A percentile compares a stretch with the other conserved stretches of the same genome.
These are phyloP conservation scores for Acanthamoeba lenticulata DNA, from an alignment of 208 protist genomes.

Conservation along the genomic window DNA sequence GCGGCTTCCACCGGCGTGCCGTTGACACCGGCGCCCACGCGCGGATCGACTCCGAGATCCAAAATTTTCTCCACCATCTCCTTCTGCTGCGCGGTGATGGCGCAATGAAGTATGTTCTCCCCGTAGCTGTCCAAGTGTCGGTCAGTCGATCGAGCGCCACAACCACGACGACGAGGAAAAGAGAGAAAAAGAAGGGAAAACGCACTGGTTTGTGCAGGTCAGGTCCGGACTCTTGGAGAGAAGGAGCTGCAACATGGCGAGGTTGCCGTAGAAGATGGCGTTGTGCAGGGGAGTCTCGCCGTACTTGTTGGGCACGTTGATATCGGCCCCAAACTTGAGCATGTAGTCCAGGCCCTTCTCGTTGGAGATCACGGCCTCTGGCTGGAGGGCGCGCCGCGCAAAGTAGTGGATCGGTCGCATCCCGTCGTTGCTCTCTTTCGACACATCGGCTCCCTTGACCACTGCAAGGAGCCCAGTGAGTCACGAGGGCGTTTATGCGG, in stretches of 20 bases:
- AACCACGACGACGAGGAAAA: not conserved
- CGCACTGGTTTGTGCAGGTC: not conserved
- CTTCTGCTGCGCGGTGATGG: not conserved
- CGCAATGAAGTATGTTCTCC: conserved; percentile 31
- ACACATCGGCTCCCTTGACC: conserved; percentile 9
- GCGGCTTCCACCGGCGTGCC: conserved; percentile 7
- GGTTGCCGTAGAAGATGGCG: not conserved
- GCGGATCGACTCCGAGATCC: conserved; percentile 19
- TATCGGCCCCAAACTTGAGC: not conserved
- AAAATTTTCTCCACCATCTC: conserved; percentile 40
- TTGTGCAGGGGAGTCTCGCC: conserved; percentile 31
- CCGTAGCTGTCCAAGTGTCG: not conserved
- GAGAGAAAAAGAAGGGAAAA: not conserved
- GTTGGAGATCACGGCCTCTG: not conserved
- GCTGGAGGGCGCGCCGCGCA: not conserved
- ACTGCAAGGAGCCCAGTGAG: not conserved
- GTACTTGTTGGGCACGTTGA: conserved; percentile 45
- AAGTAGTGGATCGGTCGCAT: conserved; percentile 52
- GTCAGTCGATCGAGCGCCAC: not conserved
- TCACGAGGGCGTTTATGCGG: not conserved
- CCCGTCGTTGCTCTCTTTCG: not conserved
- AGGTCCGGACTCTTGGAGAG: not conserved
- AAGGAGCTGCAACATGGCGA: not conserved
- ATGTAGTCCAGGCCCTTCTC: conserved; percentile 1
- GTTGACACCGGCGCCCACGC: not conserved